A percentile compares a stretch with the other conserved stretches of the same genome.
Evolutionary conservation across 257 asterid genomes (phyloP).

Genomic region (Eucommia ulmoides): DNA sequence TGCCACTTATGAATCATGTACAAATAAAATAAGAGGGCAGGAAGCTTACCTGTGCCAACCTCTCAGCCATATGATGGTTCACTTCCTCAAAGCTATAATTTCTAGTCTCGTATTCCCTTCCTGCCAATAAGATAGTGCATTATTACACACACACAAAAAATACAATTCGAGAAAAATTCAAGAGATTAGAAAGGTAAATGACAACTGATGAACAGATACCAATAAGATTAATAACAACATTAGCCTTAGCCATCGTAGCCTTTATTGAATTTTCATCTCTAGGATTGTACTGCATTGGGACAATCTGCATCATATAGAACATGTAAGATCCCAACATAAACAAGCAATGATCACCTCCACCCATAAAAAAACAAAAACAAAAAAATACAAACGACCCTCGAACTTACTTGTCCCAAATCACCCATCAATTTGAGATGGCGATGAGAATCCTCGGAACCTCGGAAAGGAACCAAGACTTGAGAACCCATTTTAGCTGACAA

Average conservation of each 20-base stretch:
- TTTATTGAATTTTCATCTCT: constrained; percentile 83
- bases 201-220: constrained; percentile 28
- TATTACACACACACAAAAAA: neutral
- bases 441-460: constrained; percentile 87
- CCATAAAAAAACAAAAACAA: neutral
- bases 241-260: constrained; percentile 98
- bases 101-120: constrained; percentile 91
- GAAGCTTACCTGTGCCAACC: constrained; percentile 67
- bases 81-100: constrained; percentile 92
- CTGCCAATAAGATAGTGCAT: constrained; percentile 27
- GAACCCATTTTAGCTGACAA: constrained; percentile 88
- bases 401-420: constrained; percentile 89
- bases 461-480: constrained; percentile 89
- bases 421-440: constrained; percentile 99
- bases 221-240: constrained; percentile 95
- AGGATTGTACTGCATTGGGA: constrained; percentile 91
- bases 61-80: constrained; percentile 78
- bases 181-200: constrained; percentile 1
- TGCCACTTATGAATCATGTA: too few relatives aligned
- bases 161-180: too few relatives aligned
- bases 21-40: constrained; percentile 4
- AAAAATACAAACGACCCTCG: neutral
- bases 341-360: neutral
- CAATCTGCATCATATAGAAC: constrained; percentile 46
- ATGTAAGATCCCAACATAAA: neutral